Base-by-base conservation (phyloP, 2,329 filamentous ascomycete species). In the Dothideomycetes sp. region DNA sequence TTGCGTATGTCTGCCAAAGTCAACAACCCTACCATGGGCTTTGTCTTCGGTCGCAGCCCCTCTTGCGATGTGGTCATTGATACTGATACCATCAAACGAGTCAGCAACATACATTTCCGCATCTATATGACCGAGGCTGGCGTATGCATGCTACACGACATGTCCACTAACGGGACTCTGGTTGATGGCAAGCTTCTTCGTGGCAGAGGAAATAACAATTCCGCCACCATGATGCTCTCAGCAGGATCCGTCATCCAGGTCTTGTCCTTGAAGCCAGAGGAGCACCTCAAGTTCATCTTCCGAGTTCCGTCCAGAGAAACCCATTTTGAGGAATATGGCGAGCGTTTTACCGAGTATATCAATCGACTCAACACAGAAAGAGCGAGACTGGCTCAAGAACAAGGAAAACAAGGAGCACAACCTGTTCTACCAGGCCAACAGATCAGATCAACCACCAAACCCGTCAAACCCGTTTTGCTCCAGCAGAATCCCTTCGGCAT, bases 41-140 rank as follows among this genome's bases (percentile, higher is more conserved):
- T 93, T 62, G 74, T 77, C 30, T 96, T 98, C 61, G 91, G 91
- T 20, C 79, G 91, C 41, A 89, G 91, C 54, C 51, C 62, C 1
- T 71, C 75, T 23, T 91, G 84, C 60, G 91, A 98, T 54, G 68
- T 84, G 37, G 63, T 80, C 44, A 76, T 85, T 33, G 60, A 66
- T 24, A 70, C 79, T 47, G 82, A 89, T 49, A 73, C 74, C 1
- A 67, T 75, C 38, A 82, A 76, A 57, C 75, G 84, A 30, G 74
- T 98, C 45, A 96, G 89, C 67, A 95, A 96, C 57, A 73, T 83
- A n/a, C 91, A 98, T 59, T 98, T 96, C 59, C 81, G 86, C 39
- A 94, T 98, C 47, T 94, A 82, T 56, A 71, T 94, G 52, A 98
- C 93, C 53, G 69, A 78, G n/a, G 77, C 84, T 48, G 85, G 83